Evolutionary conservation across 495 filamentous ascomycete species (phyloP), one percentile per base, ranked within the genome.

Genomic region (Podospora anserina): DNA sequence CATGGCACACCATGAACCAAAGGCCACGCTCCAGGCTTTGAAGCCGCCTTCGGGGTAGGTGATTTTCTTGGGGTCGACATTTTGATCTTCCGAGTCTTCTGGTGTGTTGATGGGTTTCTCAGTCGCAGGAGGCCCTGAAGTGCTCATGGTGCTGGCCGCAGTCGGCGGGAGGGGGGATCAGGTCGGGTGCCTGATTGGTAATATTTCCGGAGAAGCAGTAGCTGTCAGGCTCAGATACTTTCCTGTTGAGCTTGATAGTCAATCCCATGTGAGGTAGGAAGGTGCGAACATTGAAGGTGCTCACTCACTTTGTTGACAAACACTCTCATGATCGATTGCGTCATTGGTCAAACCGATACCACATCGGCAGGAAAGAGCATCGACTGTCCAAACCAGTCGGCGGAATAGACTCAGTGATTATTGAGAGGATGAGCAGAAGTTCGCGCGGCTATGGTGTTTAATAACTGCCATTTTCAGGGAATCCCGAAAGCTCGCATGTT

Each of bases 1-100:
- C 55, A 58, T 58, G 55, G 55, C 55, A 26, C 55, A 58, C n/a
- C n/a, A 58, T 19, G 55, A 58, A 5, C 55, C 55, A 18, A 58
- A 58, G 13, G 55, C n/a, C n/a, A 58, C 55, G 55, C n/a, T 58
- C 55, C 55, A 58, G 55, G 55, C 55, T 26, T 9, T 18, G 4
- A 26, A 9, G 55, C 55, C 55, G 3, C 55, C 23, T 58, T 58
- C 55, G 7, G 55, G 55, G 55, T 58, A 58, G 55, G 55, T 58
- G n/a, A 26, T 49, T 9, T 49, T 16, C 39, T 49, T 49, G 55
- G 55, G 16, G 55, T 58, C 18, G 55, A 9, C 39, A 49, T 58
- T 26, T 58, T 58, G n/a, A 4, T 58, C 55, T 26, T 58, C 23
- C n/a, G 55, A 58, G 18, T 19, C 55, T 58, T 58, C 55, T 58